These are phyloP conservation scores for Tolypocladium nubicola DNA, from an alignment of 2,329 filamentous ascomycete genomes.

Conservation along the genomic window DNA sequence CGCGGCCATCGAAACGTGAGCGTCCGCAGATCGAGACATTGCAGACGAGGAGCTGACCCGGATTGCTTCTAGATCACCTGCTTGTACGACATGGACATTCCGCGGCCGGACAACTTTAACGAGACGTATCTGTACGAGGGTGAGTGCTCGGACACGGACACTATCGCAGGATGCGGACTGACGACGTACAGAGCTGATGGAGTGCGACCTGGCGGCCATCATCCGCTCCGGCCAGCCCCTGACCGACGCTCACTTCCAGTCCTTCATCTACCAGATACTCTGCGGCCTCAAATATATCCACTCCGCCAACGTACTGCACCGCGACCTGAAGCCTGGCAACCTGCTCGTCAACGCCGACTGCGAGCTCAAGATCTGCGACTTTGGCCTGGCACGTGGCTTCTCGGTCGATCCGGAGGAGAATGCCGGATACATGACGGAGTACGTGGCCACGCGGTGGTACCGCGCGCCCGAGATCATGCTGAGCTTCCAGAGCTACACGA, in stretches of 20 bases:
- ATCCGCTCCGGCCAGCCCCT: slow-evolving; percentile 94
- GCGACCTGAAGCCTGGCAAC: slow-evolving; percentile 95
- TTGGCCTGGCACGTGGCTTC: slow-evolving; percentile 91
- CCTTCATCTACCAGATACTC: slow-evolving; percentile 99
- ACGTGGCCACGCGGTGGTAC: slow-evolving; percentile 95
- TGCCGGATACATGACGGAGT: slow-evolving; percentile 99
- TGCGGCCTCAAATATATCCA: slow-evolving; percentile 99
- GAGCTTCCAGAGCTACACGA: slow-evolving; percentile 99
- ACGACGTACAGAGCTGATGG: slow-evolving; percentile 73
- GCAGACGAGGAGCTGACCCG: neutral
- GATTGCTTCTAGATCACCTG: slow-evolving; percentile 69
- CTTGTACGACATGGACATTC: slow-evolving; percentile 99
- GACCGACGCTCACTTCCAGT: slow-evolving; percentile 98
- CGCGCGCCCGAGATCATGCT: slow-evolving; percentile 96
- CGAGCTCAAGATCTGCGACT: slow-evolving; percentile 98
- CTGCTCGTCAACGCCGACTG: slow-evolving; percentile 97
- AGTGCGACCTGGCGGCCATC: slow-evolving; percentile 95
- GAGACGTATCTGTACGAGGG: slow-evolving; percentile 98
- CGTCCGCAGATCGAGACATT: slow-evolving; percentile 5
- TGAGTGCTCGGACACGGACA: slow-evolving; percentile 27
- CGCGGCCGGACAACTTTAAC: slow-evolving; percentile 94
- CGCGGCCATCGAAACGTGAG: slow-evolving; percentile 76
- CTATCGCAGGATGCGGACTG: neutral
- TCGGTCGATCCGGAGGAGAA: slow-evolving; percentile 97
- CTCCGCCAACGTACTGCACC: slow-evolving; percentile 93